Evolutionary conservation across 2,329 filamentous ascomycete genomes (phyloP), one percentile per base, ranked within the genome.

Genomic region (Volutella citrinella): DNA sequence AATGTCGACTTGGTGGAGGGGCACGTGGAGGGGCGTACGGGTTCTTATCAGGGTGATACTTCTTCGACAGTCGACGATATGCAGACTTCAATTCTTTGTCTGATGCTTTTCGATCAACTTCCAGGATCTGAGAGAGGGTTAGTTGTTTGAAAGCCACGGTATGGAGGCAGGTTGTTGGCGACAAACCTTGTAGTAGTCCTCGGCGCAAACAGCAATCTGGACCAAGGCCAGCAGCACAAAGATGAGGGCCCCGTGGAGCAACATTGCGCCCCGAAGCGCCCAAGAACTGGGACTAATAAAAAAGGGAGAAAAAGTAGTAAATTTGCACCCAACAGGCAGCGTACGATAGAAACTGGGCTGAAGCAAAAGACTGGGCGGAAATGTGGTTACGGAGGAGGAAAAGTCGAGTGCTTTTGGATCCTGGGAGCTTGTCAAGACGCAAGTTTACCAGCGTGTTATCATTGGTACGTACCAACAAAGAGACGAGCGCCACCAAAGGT

Each of bases 41-140:
- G 54, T 97, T 97, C 76, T 98, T 98, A 65, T 98, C 93, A 5
- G 93, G 93, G 58, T 98, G 93, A 62, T 78, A 96, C 61, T 94
- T 95, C 65, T 97, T 97, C 69, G 87, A 94, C 10, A 98, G 73
- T 40, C 80, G 82, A 40, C 90, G 80, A 65, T 98, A 98, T 15
- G 93, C 90, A 27, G 86, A 85, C 65, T 98, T 98, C 59, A 98
- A 84, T 54, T 97, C 84, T 55, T 82, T 82, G 34, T 95, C 89
- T 28, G 79, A 82, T 12, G 91, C 91, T 40, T 82, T 72, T 55
- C 80, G 88, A 55, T 83, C 77, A 45, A 98, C 67, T 34, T 85
- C 88, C 17, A 98, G 78, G 38, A 95, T 67, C 80, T 95, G 31
- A 16, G 11, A 1, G 5, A 11, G 8, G 16, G 15, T 48, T 20